Evolutionary conservation across 2,329 filamentous ascomycete species (phyloP).

Genomic region (Graphiopsis chlorocephala): DNA sequence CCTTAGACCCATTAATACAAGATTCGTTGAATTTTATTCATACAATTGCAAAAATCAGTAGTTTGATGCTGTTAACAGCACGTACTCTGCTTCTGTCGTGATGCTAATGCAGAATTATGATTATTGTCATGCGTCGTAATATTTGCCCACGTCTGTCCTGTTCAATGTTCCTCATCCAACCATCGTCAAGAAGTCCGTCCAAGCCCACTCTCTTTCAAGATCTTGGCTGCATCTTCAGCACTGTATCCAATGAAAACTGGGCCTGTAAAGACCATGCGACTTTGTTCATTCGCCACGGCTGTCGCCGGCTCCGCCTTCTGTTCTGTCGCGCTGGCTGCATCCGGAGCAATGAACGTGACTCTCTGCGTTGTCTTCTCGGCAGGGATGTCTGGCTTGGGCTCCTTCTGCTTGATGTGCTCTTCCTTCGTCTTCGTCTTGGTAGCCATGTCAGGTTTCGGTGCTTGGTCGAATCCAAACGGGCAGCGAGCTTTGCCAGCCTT

Average conservation of each 20-base stretch:
- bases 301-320: not conserved
- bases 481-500: slow-evolving; percentile 11
- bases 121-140: slow-evolving; percentile 4
- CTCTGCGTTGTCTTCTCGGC: not conserved
- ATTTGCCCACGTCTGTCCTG: not conserved
- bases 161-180: not conserved
- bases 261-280: slow-evolving; percentile 84
- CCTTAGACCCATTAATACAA: not conserved
- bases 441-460: not conserved
- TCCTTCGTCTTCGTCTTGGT: not conserved
- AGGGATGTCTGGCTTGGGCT: not conserved
- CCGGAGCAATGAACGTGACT: slow-evolving; percentile 12
- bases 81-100: not conserved
- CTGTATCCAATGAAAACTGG: slow-evolving; percentile 93
- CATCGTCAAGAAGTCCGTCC: not conserved
- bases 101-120: slow-evolving; percentile 1
- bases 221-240: slow-evolving; percentile 73
- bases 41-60: not conserved
- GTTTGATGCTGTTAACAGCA: not conserved
- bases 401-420: not conserved
- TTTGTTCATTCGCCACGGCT: slow-evolving; percentile 30
- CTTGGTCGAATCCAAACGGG: slow-evolving; percentile 23
- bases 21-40: not conserved
- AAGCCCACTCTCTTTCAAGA: slow-evolving; percentile 56
- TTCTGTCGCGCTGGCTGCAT: not conserved